Evolutionary conservation across 106 monocot species (phyloP).

Genomic region (Allium sativum): DNA sequence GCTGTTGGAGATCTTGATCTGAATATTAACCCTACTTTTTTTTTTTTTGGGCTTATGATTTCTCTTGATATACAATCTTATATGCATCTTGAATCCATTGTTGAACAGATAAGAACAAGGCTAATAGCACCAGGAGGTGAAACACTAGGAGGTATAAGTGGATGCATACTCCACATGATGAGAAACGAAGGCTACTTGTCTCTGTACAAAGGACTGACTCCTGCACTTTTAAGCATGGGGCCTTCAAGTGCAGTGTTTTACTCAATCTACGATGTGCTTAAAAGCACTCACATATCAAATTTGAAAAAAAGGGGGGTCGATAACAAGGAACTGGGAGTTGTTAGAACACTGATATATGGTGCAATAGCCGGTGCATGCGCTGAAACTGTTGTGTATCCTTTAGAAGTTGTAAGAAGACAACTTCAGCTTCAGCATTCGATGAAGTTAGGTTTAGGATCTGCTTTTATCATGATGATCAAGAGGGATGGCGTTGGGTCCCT

Average conservation of each 20-base stretch:
- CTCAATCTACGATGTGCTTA: slow-evolving; percentile 43
- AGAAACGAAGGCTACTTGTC: slow-evolving; percentile 41
- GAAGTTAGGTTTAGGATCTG: slow-evolving; percentile 16
- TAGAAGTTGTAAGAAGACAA: slow-evolving; percentile 51
- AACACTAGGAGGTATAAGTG: slow-evolving; percentile 29
- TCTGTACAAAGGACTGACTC: slow-evolving; percentile 56
- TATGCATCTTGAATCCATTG: too few relatives aligned
- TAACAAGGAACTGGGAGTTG: slow-evolving; percentile 17
- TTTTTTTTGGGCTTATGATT: too few relatives aligned
- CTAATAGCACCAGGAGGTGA: slow-evolving; percentile 38
- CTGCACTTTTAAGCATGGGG: slow-evolving; percentile 48
- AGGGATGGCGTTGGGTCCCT: slow-evolving; percentile 27
- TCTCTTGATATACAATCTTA: too few relatives aligned
- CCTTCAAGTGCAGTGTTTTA: slow-evolving; percentile 54
- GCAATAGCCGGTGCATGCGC: slow-evolving; percentile 51
- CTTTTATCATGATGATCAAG: slow-evolving; percentile 16
- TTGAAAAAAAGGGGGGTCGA: neutral
- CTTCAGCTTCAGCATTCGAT: slow-evolving; percentile 35
- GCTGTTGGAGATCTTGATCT: too few relatives aligned
- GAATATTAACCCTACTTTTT: too few relatives aligned
- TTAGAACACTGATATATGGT: slow-evolving; percentile 37
- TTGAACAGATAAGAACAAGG: slow-evolving; percentile 35
- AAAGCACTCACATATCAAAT: slow-evolving; percentile 18
- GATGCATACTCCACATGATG: slow-evolving; percentile 42
- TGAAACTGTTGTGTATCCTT: slow-evolving; percentile 44